A percentile compares a stretch with the other conserved stretches of the same genome.
Evolutionary conservation across 495 filamentous ascomycete species (phyloP).

Genomic region (Parathielavia appendiculata): DNA sequence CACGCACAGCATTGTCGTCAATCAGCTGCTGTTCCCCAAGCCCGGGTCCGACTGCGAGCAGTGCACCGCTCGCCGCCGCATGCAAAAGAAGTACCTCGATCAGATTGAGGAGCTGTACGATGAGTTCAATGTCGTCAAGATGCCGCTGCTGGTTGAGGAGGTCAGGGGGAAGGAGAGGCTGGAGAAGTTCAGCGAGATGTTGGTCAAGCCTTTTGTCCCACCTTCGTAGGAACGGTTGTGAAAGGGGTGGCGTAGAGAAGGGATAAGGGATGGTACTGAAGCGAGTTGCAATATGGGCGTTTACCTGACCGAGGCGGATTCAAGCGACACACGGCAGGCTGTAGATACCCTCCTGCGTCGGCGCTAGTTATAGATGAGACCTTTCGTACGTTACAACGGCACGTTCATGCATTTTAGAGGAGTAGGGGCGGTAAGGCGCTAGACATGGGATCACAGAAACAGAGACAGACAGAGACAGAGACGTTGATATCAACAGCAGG

Average conservation of each 20-base stretch:
- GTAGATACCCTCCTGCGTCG: constrained; percentile 1
- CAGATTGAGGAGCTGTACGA: constrained; percentile 99
- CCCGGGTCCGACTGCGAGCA: constrained; percentile 84
- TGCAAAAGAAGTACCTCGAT: constrained; percentile 99
- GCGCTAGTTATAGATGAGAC: not conserved
- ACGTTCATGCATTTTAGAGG: no score
- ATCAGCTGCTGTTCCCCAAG: constrained; percentile 93
- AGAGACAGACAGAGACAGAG: no score
- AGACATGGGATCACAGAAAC: no score
- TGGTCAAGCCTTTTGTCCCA: constrained; percentile 76
- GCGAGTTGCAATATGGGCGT: no score
- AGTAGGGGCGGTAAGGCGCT: no score
- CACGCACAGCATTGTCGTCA: constrained; percentile 95
- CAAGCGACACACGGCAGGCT: not conserved
- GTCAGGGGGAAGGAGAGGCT: constrained; percentile 91
- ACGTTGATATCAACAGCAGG: no score
- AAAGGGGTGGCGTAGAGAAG: not conserved
- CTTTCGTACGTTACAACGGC: not conserved
- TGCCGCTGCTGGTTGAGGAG: constrained; percentile 92
- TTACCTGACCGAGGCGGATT: not conserved
- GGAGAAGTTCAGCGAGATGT: constrained; percentile 90
- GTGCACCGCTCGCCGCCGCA: constrained; percentile 89
- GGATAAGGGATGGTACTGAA: not conserved
- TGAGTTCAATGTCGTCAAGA: constrained; percentile 98
- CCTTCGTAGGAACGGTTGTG: constrained; percentile 43